Conservation (phyloP, 139 green algal species). For the Choricystis sp. region DNA sequence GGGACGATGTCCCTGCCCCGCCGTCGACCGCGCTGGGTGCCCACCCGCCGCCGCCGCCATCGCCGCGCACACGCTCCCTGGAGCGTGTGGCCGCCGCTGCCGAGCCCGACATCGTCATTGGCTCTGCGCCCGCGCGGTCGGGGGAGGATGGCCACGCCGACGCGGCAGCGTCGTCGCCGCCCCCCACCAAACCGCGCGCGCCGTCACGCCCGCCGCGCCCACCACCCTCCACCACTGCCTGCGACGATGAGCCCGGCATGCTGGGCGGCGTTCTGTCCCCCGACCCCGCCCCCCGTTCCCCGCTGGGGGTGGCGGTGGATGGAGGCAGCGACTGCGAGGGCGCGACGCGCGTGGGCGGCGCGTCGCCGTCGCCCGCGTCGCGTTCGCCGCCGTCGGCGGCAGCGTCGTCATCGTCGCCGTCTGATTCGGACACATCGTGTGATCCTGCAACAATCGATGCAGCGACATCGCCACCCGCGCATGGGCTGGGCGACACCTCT, state of each 20-base stretch:
- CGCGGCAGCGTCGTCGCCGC: not conserved
- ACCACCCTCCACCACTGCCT: not conserved
- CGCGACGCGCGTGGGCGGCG: too few species aligned
- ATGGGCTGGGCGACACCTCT: too few species aligned
- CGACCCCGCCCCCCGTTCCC: not conserved
- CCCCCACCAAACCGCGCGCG: not conserved
- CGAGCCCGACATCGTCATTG: not conserved
- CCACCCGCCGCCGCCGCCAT: not conserved
- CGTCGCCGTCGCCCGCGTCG: too few species aligned
- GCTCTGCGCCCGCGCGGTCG: not conserved
- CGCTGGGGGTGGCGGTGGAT: slow-evolving; percentile 13
- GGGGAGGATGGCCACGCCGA: not conserved
- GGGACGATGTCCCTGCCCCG: slow-evolving; percentile 8
- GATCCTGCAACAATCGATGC: too few species aligned
- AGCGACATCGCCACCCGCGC: too few species aligned
- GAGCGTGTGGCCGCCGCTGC: not conserved
- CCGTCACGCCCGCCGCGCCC: not conserved
- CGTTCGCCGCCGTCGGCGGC: too few species aligned
- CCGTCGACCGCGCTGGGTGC: not conserved
- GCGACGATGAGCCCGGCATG: slow-evolving; percentile 5
- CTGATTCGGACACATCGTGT: too few species aligned
- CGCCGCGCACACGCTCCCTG: slow-evolving; percentile 1
- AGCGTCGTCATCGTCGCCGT: too few species aligned
- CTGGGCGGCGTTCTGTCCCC: not conserved
- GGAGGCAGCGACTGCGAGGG: too few species aligned